Conservation (phyloP, 805 yeast genomes). For the Wickerhamomyces hampshirensis region DNA sequence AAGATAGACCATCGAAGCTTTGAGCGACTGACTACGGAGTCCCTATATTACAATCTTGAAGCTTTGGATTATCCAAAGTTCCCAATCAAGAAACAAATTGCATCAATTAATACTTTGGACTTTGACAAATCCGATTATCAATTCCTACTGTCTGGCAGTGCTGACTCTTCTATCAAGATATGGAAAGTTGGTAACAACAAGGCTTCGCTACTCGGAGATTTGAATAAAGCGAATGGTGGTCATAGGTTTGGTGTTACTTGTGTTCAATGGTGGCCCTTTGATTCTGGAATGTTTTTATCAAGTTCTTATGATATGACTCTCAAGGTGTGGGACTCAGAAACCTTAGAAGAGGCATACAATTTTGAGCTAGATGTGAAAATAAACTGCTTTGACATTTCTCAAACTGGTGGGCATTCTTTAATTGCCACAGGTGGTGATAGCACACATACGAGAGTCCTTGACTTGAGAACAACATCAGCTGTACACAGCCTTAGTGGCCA, state of each 20-base stretch:
- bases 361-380: slow-evolving; percentile 60
- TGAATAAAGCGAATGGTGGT: slow-evolving; percentile 29
- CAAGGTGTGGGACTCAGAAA: slow-evolving; percentile 76
- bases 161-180: slow-evolving; percentile 60
- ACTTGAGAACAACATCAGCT: slow-evolving; percentile 65
- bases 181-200: slow-evolving; percentile 46
- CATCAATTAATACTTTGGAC: slow-evolving; percentile 53
- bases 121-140: slow-evolving; percentile 43
- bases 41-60: slow-evolving; percentile 20
- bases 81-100: slow-evolving; percentile 10
- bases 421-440: slow-evolving; percentile 72
- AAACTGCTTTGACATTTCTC: slow-evolving; percentile 61
- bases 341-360: slow-evolving; percentile 58
- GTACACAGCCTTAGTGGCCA: slow-evolving; percentile 64
- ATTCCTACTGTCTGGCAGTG: slow-evolving; percentile 64
- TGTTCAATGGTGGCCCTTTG: slow-evolving; percentile 85
- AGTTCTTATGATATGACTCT: slow-evolving; percentile 76
- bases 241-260: slow-evolving; percentile 74
- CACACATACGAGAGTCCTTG: slow-evolving; percentile 63
- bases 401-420: slow-evolving; percentile 40
- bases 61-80: slow-evolving; percentile 19
- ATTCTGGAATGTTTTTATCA: slow-evolving; percentile 79
- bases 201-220: slow-evolving; percentile 10
- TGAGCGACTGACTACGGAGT: slow-evolving; percentile 19
- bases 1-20: slow-evolving; percentile 4